Base-by-base conservation (phyloP, 2,329 filamentous ascomycete species). In the Chaetomium globosum region DNA sequence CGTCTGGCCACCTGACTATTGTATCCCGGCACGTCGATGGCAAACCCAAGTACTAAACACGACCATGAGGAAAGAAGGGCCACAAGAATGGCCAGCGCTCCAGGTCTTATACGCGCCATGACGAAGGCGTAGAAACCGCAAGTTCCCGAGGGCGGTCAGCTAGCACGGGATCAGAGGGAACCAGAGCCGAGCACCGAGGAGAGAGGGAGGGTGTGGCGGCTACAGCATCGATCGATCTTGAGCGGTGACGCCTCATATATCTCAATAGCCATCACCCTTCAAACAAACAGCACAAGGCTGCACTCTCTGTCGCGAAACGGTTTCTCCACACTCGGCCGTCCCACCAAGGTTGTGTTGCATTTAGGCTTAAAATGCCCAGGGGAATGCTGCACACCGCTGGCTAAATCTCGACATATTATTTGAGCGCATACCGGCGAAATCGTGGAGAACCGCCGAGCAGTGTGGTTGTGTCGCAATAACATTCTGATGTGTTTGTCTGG, bases 1-100 rank as follows among this genome's bases (percentile, higher is more conserved):
- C 77, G 69, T 69, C 73, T 61, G 70, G 75, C 52, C 68, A 75
- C 58, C 49, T 71, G 65, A 16, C 74, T 60, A 4, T 68, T 70
- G 30, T 73, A 66, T 10, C 71, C 69, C 3, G 62, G 30, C 26
- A 72, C 64, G 68, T 74, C 74, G 52, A 76, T 59, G 30, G 65
- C 33, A 26, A 63, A 31, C 8, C 63, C 64, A 21, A 66, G 56
- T n/a, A 64, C 65, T 4, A 67, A 53, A 56, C 62, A 63, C 30
- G 57, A 21, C 66, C 65, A 68, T 19, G 59, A 57, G 12, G 53
- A 63, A 19, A 66, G 21, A 33, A 69, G 46, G 23, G 58, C 48
- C 49, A 51, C 23, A 7, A 69, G 28, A 23, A 21, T 31, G 4
- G 46, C 1, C 36, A 65, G 46, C 10, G 10, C 36, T 12, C 46